Conservation (phyloP, 2,329 filamentous ascomycete genomes). For the Scopulariopsis brevicaulis region DNA sequence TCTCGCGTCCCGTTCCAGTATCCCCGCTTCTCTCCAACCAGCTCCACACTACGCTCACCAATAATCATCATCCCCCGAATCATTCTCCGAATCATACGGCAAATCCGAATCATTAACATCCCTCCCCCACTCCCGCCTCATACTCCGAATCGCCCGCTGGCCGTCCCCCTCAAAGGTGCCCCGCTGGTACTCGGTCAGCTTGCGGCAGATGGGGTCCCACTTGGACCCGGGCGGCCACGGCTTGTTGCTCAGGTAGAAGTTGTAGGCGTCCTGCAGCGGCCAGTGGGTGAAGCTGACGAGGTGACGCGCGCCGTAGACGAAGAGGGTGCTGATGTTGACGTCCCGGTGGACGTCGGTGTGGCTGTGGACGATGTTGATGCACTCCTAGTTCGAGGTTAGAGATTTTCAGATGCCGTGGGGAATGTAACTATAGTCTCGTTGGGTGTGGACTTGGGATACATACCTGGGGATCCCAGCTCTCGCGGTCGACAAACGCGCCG, state of each 20-base stretch:
- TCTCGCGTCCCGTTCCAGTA: background rate
- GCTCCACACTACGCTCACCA: background rate
- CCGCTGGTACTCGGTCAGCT: background rate
- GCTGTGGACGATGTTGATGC: background rate
- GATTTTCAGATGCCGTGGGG: background rate
- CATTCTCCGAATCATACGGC: constrained; percentile 3
- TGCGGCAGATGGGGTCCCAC: background rate
- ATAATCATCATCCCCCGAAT: background rate
- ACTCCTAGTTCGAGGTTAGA: background rate
- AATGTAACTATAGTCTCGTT: background rate
- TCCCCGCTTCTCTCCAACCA: background rate
- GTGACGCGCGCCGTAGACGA: background rate
- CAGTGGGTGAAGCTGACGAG: background rate
- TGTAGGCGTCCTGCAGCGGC: background rate
- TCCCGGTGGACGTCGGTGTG: background rate
- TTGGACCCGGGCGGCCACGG: background rate
- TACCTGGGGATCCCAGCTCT: background rate
- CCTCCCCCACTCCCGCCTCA: background rate
- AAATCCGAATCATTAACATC: constrained; percentile 2
- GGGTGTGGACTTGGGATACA: background rate
- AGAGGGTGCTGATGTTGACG: background rate
- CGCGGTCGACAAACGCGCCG: background rate
- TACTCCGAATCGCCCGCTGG: background rate
- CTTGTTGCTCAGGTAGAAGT: constrained; percentile 1
- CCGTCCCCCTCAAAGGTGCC: background rate